Conservation (phyloP, 192 early-diverging fungal genomes). For the Podila verticillata region DNA sequence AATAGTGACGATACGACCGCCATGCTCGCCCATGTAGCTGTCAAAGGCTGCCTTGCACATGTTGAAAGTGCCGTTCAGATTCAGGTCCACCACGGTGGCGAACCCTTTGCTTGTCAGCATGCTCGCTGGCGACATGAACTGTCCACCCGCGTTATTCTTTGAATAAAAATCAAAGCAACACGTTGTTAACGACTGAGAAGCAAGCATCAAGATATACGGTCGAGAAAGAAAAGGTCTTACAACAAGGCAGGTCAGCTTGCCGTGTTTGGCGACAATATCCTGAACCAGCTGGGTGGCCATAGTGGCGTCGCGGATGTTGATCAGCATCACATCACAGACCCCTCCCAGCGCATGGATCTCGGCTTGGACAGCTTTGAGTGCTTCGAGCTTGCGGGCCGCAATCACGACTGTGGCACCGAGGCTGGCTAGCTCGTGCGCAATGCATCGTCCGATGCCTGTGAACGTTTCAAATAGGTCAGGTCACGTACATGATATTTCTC, state of each 20-base stretch:
- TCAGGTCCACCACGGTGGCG: slow-evolving; percentile 18
- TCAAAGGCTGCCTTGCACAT: slow-evolving; percentile 26
- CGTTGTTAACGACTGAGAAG: neutral
- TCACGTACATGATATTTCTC: too few relatives aligned
- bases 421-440: slow-evolving; percentile 20
- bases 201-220: too few relatives aligned
- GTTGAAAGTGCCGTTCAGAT: slow-evolving; percentile 20
- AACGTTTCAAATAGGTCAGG: neutral
- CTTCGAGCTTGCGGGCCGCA: slow-evolving; percentile 26
- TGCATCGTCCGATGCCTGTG: slow-evolving; percentile 27
- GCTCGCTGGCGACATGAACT: slow-evolving; percentile 19
- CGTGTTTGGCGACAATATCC: neutral
- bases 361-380: slow-evolving; percentile 8
- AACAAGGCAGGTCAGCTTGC: too few relatives aligned
- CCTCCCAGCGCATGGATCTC: slow-evolving; percentile 19
- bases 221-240: too few relatives aligned
- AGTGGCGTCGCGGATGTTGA: slow-evolving; percentile 27
- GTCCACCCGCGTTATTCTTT: slow-evolving; percentile 24
- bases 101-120: slow-evolving; percentile 10
- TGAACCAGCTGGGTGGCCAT: slow-evolving; percentile 2
- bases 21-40: slow-evolving; percentile 29
- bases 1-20: slow-evolving; percentile 24
- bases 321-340: slow-evolving; percentile 16
- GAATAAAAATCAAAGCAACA: neutral
- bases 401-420: slow-evolving; percentile 22